Conservation (phyloP, 2,329 filamentous ascomycete genomes). For the Xylaria sp. region DNA sequence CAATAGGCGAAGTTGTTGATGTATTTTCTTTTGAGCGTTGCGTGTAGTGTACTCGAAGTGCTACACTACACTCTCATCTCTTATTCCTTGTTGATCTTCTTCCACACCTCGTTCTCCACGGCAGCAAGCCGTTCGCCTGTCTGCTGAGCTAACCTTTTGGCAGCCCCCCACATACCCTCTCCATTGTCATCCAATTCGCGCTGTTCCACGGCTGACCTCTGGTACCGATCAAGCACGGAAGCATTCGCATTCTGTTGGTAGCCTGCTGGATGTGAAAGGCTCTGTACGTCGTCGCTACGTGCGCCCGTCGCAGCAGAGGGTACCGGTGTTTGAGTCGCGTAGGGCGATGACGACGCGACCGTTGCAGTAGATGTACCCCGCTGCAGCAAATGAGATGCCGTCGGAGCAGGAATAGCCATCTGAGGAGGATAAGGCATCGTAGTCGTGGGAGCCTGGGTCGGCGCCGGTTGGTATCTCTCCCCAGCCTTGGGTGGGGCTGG, state of each 20-base stretch:
- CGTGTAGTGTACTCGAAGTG: slow-evolving; percentile 14
- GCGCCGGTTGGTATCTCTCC: slow-evolving; percentile 56
- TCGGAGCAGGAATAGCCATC: slow-evolving; percentile 64
- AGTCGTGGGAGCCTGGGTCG: slow-evolving; percentile 48
- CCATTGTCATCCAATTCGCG: slow-evolving; percentile 45
- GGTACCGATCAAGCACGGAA: slow-evolving; percentile 61
- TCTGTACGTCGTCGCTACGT: slow-evolving; percentile 33
- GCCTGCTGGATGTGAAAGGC: slow-evolving; percentile 61
- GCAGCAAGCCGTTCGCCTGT: slow-evolving; percentile 68
- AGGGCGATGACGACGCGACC: slow-evolving; percentile 48
- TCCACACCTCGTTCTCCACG: slow-evolving; percentile 72
- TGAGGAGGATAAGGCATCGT: slow-evolving; percentile 57
- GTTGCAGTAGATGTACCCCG: slow-evolving; percentile 58
- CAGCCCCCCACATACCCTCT: slow-evolving; percentile 64
- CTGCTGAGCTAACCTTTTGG: slow-evolving; percentile 67
- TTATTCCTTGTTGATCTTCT: slow-evolving; percentile 69
- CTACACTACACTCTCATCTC: slow-evolving; percentile 21
- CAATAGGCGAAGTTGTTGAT: slow-evolving; percentile 25
- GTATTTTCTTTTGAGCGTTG: slow-evolving; percentile 10
- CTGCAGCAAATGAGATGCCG: slow-evolving; percentile 54
- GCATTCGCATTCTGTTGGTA: slow-evolving; percentile 68
- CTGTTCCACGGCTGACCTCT: slow-evolving; percentile 57
- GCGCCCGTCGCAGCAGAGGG: slow-evolving; percentile 40
- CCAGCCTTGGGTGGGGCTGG: slow-evolving; percentile 65
- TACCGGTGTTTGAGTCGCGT: slow-evolving; percentile 43